Conservation (phyloP, 1,284 basidiomycete species). For the Ceratobasidium theobromae region DNA sequence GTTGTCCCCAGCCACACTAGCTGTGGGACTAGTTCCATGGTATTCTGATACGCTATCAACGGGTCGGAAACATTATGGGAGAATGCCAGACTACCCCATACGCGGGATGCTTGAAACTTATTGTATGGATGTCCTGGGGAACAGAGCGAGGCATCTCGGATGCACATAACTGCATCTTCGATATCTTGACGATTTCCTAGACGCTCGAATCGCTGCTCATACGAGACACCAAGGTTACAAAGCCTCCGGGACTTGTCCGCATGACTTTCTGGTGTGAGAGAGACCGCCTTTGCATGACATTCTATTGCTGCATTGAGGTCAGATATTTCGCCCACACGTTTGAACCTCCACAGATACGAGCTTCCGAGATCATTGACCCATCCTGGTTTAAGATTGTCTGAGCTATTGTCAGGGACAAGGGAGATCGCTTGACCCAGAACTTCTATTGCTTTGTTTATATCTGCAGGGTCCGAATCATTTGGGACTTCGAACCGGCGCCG, state of each 20-base stretch:
- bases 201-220: too few relatives aligned
- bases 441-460: neutral
- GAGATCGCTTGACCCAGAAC: neutral
- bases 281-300: too few relatives aligned
- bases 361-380: neutral
- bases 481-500: too few relatives aligned
- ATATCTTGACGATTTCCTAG: too few relatives aligned
- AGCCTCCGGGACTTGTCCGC: too few relatives aligned
- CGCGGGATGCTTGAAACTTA: neutral
- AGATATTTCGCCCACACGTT: too few relatives aligned
- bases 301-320: too few relatives aligned
- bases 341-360: neutral
- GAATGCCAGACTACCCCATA: neutral
- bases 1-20: neutral
- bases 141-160: too few relatives aligned
- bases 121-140: neutral
- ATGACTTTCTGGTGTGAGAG: too few relatives aligned
- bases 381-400: neutral
- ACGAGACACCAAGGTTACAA: too few relatives aligned
- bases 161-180: too few relatives aligned
- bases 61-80: neutral
- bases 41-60: neutral
- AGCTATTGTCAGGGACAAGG: neutral
- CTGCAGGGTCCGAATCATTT: too few relatives aligned
- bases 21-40: neutral